Conservation (phyloP, 2,329 filamentous ascomycete genomes). For the Neopestalotiopsis rosae region DNA sequence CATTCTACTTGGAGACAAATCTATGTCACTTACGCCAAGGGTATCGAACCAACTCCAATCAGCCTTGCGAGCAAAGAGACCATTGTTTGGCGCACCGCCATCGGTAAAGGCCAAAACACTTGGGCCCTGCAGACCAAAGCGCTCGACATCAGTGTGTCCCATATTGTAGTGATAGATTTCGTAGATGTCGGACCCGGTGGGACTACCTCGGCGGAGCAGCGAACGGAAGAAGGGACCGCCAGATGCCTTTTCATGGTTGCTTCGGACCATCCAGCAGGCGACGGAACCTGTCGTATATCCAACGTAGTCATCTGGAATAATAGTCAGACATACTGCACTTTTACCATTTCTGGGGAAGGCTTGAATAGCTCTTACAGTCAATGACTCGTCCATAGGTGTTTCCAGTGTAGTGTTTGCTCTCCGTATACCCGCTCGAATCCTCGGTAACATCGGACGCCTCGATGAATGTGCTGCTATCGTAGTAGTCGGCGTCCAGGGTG, state of each 20-base stretch:
- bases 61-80: constrained; percentile 41
- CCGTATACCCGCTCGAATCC: constrained; percentile 37
- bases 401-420: constrained; percentile 47
- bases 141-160: constrained; percentile 46
- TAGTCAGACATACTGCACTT: not conserved
- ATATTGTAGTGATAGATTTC: constrained; percentile 49
- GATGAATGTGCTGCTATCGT: constrained; percentile 40
- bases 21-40: constrained; percentile 29
- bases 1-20: not conserved
- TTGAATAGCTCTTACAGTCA: constrained; percentile 30
- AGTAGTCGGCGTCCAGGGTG: constrained; percentile 35
- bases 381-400: constrained; percentile 43
- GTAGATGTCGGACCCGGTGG: constrained; percentile 44
- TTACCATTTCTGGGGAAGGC: not conserved
- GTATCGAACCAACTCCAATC: constrained; percentile 41
- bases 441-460: constrained; percentile 37
- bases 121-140: constrained; percentile 47
- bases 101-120: constrained; percentile 45
- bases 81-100: constrained; percentile 40
- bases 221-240: constrained; percentile 45
- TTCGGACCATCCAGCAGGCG: constrained; percentile 43
- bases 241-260: constrained; percentile 47
- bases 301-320: constrained; percentile 40
- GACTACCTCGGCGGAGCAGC: constrained; percentile 41
- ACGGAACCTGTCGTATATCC: constrained; percentile 41